Percentiles rank a stretch among this genome's conserved stretches.
Evolutionary conservation across 495 filamentous ascomycete species (phyloP).

Genomic region (Friedmanniomyces simplex): DNA sequence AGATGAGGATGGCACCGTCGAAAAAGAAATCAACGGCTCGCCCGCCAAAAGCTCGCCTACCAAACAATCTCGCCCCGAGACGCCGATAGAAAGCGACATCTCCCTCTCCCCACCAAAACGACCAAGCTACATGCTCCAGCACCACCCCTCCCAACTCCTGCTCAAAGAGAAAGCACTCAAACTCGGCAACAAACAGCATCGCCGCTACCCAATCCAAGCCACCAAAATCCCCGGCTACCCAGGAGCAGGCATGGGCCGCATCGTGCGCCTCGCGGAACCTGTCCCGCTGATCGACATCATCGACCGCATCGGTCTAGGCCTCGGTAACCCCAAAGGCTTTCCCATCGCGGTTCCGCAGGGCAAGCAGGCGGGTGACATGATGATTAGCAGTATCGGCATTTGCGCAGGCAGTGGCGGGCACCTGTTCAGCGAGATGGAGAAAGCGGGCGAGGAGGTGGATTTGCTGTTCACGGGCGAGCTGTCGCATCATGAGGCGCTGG

Average conservation of each 20-base stretch:
- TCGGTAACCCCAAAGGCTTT: conserved; percentile 56
- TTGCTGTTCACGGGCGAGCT: conserved; percentile 86
- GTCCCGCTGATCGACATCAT: conserved; percentile 53
- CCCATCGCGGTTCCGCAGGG: conserved; percentile 59
- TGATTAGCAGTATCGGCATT: conserved; percentile 53
- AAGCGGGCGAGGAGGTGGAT: conserved; percentile 39
- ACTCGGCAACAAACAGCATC: conserved; percentile 33
- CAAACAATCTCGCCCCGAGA: no score
- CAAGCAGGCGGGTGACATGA: conserved; percentile 40
- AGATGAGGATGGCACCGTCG: conserved; percentile 29
- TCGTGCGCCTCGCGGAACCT: conserved; percentile 50
- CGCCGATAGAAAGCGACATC: background rate
- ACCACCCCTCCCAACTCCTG: conserved; percentile 28
- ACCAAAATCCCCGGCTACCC: conserved; percentile 47
- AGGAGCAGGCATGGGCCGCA: conserved; percentile 65
- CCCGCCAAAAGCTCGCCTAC: background rate
- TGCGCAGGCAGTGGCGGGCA: conserved; percentile 78
- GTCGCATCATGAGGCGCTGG: conserved; percentile 81
- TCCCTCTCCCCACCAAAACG: conserved; percentile 10
- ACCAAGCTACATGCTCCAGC: conserved; percentile 31
- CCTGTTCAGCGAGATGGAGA: conserved; percentile 51
- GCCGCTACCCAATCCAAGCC: conserved; percentile 43
- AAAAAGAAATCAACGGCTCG: conserved; percentile 12
- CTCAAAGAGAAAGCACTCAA: conserved; percentile 24
- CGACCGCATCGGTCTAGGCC: conserved; percentile 46